Evolutionary conservation across 805 yeast species (phyloP), one percentile per base, ranked within the genome.

Genomic region (Monosporozyma aerobia): DNA sequence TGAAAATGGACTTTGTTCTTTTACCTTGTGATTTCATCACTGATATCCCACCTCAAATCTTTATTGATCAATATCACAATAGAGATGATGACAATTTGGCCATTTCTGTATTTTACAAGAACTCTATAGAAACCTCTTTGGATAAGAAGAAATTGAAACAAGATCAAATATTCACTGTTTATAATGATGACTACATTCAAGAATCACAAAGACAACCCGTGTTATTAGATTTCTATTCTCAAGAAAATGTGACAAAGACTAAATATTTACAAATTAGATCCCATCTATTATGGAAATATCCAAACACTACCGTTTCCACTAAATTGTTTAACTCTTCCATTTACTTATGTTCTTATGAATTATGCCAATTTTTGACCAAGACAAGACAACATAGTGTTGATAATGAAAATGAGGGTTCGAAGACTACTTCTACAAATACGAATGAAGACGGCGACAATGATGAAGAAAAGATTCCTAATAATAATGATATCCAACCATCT

Each of bases 11-110:
- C 63, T 83, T 89, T 62, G 87, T 90, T n/a, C 69, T 94, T 33
- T 70, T 94, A 52, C 97, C 98, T 7, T 92, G 97, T 71, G 99
- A 95, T 68, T 87, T 94, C 65, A 75, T 95, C 51, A 90, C 98
- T 2, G 92, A 90, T 64, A 73, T 92, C 40, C 96, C 96, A 3
- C 96, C 98, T 10, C 92, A 87, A 62, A 84, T 85, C 19, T 75
- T 94, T 33, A 81, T 90, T 46, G 96, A 92, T 63, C 86, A 85
- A 49, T 90, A 83, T 67, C 76, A 97, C 62, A 83, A 83, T 58
- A 81, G 83, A 61, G 80, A 78, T 23, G 84, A 79, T 43, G 70
- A 74, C 30, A 88, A 87, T 56, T 68, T 86, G 47, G 94, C 95
- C 7, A 75, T 89, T 70, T 76, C 86, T 39, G 80, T 88, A n/a